Base-by-base conservation (phyloP, 2,329 filamentous ascomycete species). In the Malbranchea zuffiana region DNA sequence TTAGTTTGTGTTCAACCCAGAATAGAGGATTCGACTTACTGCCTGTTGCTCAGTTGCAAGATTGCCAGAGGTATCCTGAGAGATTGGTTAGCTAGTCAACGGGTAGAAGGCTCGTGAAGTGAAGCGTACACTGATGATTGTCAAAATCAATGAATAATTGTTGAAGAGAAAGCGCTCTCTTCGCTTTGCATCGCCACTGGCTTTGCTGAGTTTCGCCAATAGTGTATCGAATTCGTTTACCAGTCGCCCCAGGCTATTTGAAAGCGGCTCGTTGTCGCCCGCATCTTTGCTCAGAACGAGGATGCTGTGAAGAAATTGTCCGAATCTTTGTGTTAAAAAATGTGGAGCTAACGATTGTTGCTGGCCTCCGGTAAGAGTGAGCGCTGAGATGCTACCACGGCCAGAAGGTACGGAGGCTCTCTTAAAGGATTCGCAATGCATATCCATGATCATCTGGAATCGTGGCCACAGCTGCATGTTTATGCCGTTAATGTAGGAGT, bases 381-480 rank as follows among this genome's bases (percentile, higher is more conserved):
- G 41, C 57, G 78, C 52, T 68, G 69, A 55, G 54, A 69, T 62
- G 3, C 65, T 61, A 31, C 63, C 62, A 30, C 68, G 63, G 18
- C 65, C 62, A 3, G 70, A 64, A 13, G 56, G 57, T 2, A 58
- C 57, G 2, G 69, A 67, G 30, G 68, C 61, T 42, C 69, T 71
- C 35, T 80, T 81, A 23, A 98, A 71, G 1, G 84, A 92, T 37
- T 94, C 86, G 62, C 82, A 86, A 56, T 98, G 90, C 38, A 80
- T 72, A 55, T 94, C 87, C 77, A 98, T 93, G 49, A 94, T 78
- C 39, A 84, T 75, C 60, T 98, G 92, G 51, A 98, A 82, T 17
- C 88, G 80, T 5, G 90, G 90, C 90, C 90, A 98, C 4, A 98
- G 74, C 2, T 90, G 74, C 85, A 98, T 98, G 53, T 82, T 87